Base-by-base conservation (phyloP, 768 basidiomycete species). In the Collybia nuda region DNA sequence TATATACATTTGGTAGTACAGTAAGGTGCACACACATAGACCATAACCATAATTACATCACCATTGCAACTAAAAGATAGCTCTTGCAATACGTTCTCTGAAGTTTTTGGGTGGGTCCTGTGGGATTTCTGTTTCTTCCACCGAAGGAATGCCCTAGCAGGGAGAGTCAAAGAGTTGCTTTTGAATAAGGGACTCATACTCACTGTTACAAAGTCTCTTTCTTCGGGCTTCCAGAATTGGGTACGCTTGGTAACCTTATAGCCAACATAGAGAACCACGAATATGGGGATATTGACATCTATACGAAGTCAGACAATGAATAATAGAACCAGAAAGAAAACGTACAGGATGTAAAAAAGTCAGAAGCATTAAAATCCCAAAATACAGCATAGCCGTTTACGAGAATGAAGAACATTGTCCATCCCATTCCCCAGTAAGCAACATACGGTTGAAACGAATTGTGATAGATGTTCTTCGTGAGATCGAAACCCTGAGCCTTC, bases 131-230 rank as follows among this genome's bases (percentile, higher is more conserved):
- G 88, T 89, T 67, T 89, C 85, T 65, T 86, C 85, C 24, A 82
- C 42, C 0, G 79, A 77, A 2, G 88, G 88, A 50, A 89, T 84
- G 47, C 85, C 80, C 81, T 85, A 53, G 40, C 24, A 6, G 23
- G 3, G n/a, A 15, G 40, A 22, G 40, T 46, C 35, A 40, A 22
- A 5, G 51, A 5, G 37, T 28, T 29, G 4, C 14, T 5, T 5
- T 17, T 17, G 21, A 26, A 12, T 47, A n/a, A 2, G 37, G 43
- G 38, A 46, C 21, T 17, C 36, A 24, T 47, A 64, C 79, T 47
- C 50, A 82, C 84, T 29, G 86, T 85, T 51, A 81, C 77, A 52
- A 88, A 85, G 63, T 89, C 88, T 79, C 88, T 85, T 56, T 89
- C 81, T 19, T 72, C 50, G 2, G 80, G 72, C 51, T 73, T 77